Conservation (phyloP, 2,329 filamentous ascomycete genomes). For the Colletotrichum spinosum region DNA sequence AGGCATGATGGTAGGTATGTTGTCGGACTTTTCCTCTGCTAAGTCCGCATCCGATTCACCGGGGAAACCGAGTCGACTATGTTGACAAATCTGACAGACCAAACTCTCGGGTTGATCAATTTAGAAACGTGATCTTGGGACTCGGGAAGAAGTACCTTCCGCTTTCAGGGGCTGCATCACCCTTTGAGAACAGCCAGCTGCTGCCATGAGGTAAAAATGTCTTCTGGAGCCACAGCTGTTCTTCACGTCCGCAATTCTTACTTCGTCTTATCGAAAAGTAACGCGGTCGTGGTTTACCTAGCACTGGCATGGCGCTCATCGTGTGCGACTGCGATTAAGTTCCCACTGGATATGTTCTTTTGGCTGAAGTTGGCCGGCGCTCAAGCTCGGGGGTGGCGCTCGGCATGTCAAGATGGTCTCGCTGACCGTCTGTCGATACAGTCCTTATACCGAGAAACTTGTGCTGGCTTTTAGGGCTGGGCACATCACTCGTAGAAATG, state of each 20-base stretch:
- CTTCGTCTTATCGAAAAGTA: slow-evolving; percentile 5
- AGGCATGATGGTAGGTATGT: slow-evolving; percentile 46
- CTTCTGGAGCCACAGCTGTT: slow-evolving; percentile 5
- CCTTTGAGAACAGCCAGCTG: slow-evolving; percentile 12
- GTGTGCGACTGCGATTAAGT: neutral
- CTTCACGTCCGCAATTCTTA: neutral
- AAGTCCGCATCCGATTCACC: neutral
- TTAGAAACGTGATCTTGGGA: slow-evolving; percentile 44
- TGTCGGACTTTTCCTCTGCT: neutral
- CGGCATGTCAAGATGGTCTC: too few relatives aligned
- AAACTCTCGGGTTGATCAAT: slow-evolving; percentile 41
- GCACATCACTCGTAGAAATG: too few relatives aligned
- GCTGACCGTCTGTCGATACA: too few relatives aligned
- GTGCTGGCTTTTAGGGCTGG: too few relatives aligned
- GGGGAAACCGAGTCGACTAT: slow-evolving; percentile 38
- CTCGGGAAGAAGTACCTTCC: slow-evolving; percentile 42
- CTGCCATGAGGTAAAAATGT: slow-evolving; percentile 8
- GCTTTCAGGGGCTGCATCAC: neutral
- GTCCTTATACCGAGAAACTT: too few relatives aligned
- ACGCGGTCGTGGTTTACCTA: slow-evolving; percentile 2
- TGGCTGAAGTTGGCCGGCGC: neutral
- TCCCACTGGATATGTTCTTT: neutral
- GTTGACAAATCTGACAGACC: slow-evolving; percentile 44
- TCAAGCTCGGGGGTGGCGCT: neutral
- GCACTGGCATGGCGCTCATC: slow-evolving; percentile 4